phyloP scores from a whole-genome alignment of 148 eudicot genomes.

The Spergularia marina region DNA sequence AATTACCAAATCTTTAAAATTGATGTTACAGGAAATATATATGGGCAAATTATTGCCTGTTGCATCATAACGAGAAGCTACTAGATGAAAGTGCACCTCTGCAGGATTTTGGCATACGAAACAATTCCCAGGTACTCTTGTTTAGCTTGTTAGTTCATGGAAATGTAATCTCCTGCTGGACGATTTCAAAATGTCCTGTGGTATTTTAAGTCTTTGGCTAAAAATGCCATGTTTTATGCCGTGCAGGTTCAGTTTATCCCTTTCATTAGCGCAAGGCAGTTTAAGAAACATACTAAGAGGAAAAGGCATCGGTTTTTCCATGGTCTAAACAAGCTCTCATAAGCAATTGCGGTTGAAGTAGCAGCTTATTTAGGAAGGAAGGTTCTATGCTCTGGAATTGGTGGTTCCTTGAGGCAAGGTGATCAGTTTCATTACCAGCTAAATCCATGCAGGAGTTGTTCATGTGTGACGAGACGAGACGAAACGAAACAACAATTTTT shows the following conservation, averaged over 20 bases:
- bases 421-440: background rate
- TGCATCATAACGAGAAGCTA: conserved; percentile 71
- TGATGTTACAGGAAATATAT: conserved; percentile 76
- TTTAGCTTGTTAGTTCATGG: background rate
- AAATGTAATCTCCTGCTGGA: background rate
- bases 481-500: too few species aligned
- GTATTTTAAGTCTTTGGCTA: background rate
- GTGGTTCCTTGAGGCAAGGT: background rate
- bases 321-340: conserved; percentile 55
- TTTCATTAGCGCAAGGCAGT: conserved; percentile 57
- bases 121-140: conserved; percentile 72
- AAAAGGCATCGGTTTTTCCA: conserved; percentile 88
- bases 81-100: conserved; percentile 58
- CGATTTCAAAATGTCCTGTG: background rate
- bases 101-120: conserved; percentile 73
- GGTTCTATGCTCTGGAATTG: background rate
- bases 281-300: conserved; percentile 62
- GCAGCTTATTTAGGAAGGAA: background rate
- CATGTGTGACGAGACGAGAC: too few species aligned
- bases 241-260: conserved; percentile 81
- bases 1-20: background rate
- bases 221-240: background rate
- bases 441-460: too few species aligned
- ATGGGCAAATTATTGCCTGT: conserved; percentile 83
- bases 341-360: background rate